Evolutionary conservation across 2,329 filamentous ascomycete genomes (phyloP), one percentile per base, ranked within the genome.

Genomic region (Cladosporium sp.): DNA sequence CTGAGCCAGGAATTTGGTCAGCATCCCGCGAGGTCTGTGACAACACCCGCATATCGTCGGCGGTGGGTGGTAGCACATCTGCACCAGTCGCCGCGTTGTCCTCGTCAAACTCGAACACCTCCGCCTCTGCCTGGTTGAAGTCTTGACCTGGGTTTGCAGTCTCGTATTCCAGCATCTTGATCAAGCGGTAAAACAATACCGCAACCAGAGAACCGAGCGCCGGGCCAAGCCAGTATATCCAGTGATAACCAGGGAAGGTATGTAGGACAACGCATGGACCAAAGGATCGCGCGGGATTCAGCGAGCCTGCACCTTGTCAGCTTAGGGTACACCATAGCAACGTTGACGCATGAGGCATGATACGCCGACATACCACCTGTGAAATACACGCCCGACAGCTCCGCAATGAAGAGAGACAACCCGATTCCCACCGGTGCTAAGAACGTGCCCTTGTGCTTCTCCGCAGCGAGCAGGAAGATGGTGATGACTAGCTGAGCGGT

Each of bases 151-250:
- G 73, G 54, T 75, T 76, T 40, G 73, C 73, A 12, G 73, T 75
- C 61, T 77, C 73, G 57, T 76, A 77, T 58, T 77, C 73, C 24
- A 77, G 66, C 17, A 66, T 49, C 58, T 76, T 77, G 63, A 78
- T 68, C 52, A 77, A 61, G 24, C 70, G 69, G 60, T 77, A 77
- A 58, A 77, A 74, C n/a, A 67, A 56, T 2, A 74, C 73, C 11
- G 74, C 73, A 2, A 77, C 51, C 11, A 75, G 50, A 3, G 73
- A 61, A 15, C 75, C 75, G 4, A 77, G 64, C 5, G 68, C 54
- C 4, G 74, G 74, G 1, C 75, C 75, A 40, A 76, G 51, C 75
- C 75, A 78, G 61, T 78, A 78, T 51, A 78, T 73, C 73, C 74
- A 77, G 58, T 77, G 74, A 53, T 75, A 70, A 38, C 63, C 57